A percentile compares a stretch with the other conserved stretches of the same genome.
Conservation (phyloP, 139 green algal species). For the Astrephomene gubernaculifera region DNA sequence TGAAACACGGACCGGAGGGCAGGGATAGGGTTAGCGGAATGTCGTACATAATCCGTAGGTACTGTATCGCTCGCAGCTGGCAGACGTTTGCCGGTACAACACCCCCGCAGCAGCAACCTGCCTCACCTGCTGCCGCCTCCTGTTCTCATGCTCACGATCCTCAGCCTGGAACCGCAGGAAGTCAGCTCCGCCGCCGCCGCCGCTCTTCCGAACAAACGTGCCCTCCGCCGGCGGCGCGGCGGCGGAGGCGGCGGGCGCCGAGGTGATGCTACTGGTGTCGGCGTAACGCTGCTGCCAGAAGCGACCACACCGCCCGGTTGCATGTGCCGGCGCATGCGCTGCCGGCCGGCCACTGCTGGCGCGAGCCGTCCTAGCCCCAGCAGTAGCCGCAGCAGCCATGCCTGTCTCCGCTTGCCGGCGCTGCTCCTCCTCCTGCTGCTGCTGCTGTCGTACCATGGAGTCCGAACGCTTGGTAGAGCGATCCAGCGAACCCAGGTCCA, state of each 20-base stretch:
- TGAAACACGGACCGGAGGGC: no score
- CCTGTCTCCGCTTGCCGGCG: no score
- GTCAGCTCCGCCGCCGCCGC: background rate
- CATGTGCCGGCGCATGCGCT: slow-evolving; percentile 3
- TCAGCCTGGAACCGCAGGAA: slow-evolving; percentile 25
- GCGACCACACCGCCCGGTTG: background rate
- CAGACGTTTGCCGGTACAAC: no score
- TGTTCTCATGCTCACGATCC: background rate
- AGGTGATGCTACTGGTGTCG: slow-evolving; percentile 20
- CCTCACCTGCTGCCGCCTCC: slow-evolving; percentile 13
- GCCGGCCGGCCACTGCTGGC: background rate
- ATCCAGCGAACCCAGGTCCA: background rate
- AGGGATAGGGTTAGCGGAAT: background rate
- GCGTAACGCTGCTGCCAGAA: slow-evolving; percentile 36
- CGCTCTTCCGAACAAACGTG: slow-evolving; percentile 29
- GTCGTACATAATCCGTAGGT: no score
- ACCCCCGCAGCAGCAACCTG: background rate
- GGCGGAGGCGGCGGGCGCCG: background rate
- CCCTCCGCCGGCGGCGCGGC: background rate
- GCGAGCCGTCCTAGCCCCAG: background rate
- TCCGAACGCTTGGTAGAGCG: background rate
- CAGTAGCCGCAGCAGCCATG: no score
- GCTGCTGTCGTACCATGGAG: background rate
- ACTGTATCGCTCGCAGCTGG: no score
- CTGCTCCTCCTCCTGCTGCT: background rate